phyloP scores from a whole-genome alignment of 768 basidiomycete genomes.

The Ramaria sp. region DNA sequence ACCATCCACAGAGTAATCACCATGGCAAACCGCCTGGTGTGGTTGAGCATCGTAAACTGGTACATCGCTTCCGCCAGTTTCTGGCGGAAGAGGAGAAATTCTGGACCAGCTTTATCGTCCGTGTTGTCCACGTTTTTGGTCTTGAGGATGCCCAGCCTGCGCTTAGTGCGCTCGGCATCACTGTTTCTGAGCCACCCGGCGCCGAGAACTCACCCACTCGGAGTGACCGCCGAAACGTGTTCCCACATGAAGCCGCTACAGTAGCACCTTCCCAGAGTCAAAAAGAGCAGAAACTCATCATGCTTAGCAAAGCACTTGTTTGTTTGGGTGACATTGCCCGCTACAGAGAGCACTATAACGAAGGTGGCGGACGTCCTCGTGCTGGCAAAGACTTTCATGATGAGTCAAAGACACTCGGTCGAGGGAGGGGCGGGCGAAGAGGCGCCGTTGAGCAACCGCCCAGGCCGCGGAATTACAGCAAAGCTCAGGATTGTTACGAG shows the following conservation, averaged over 20 bases:
- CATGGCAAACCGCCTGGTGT: constrained; percentile 38
- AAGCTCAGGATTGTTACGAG: constrained; percentile 73
- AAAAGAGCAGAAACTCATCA: constrained; percentile 53
- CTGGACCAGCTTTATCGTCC: constrained; percentile 71
- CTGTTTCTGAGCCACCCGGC: constrained; percentile 26
- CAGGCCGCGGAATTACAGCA: constrained; percentile 58
- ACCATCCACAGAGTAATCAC: constrained; percentile 28
- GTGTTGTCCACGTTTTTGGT: constrained; percentile 61
- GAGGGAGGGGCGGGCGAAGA: constrained; percentile 36
- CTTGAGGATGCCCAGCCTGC: constrained; percentile 53
- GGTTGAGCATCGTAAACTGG: constrained; percentile 77
- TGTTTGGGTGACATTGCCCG: constrained; percentile 92
- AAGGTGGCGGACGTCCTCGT: constrained; percentile 49
- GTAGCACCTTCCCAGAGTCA: constrained; percentile 37
- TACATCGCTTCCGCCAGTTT: constrained; percentile 84
- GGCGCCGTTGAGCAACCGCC: constrained; percentile 31
- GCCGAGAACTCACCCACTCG: constrained; percentile 16
- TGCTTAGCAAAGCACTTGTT: constrained; percentile 79
- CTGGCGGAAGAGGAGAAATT: constrained; percentile 86
- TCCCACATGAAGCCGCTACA: constrained; percentile 37
- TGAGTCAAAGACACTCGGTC: constrained; percentile 36
- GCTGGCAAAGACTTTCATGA: constrained; percentile 45
- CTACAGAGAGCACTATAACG: constrained; percentile 86
- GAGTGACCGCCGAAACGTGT: constrained; percentile 39
- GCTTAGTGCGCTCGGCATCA: constrained; percentile 47